phyloP scores from a whole-genome alignment of 768 basidiomycete genomes.

The Cantharellus cinnabarinus region DNA sequence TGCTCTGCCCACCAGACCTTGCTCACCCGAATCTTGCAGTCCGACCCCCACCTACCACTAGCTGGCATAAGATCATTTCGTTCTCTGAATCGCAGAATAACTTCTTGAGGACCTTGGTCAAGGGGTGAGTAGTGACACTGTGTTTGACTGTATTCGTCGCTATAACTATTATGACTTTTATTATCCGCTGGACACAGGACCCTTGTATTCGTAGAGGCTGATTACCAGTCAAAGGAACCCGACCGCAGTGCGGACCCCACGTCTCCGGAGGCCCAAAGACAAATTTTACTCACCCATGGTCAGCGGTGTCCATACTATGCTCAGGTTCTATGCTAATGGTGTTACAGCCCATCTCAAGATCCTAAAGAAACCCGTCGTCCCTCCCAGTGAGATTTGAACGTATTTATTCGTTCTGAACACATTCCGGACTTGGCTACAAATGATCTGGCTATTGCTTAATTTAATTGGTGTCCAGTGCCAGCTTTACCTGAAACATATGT shows the following conservation, averaged over 20 bases:
- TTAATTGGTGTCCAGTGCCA: too few relatives aligned
- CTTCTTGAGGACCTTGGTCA: slow-evolving; percentile 42
- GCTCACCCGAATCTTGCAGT: slow-evolving; percentile 20
- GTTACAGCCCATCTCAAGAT: too few relatives aligned
- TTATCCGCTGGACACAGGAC: slow-evolving; percentile 12
- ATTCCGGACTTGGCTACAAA: too few relatives aligned
- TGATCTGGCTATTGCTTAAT: too few relatives aligned
- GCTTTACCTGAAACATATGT: too few relatives aligned
- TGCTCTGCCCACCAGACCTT: neutral
- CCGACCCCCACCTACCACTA: slow-evolving; percentile 30
- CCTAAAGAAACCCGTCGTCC: too few relatives aligned
- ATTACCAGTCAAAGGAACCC: slow-evolving; percentile 48
- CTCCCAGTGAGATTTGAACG: too few relatives aligned
- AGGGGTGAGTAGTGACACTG: slow-evolving; percentile 24
- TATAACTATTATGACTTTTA: neutral
- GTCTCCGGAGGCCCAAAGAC: slow-evolving; percentile 52
- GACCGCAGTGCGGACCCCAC: slow-evolving; percentile 42
- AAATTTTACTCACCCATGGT: slow-evolving; percentile 73
- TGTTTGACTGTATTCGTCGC: neutral
- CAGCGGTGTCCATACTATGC: slow-evolving; percentile 22
- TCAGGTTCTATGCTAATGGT: too few relatives aligned
- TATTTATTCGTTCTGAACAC: too few relatives aligned
- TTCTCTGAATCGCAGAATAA: slow-evolving; percentile 43
- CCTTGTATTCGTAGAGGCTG: slow-evolving; percentile 64
- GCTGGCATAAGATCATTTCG: slow-evolving; percentile 61